Base-by-base conservation (phyloP, 176 grass and related monocot species). In the Lolium multiflorum region DNA sequence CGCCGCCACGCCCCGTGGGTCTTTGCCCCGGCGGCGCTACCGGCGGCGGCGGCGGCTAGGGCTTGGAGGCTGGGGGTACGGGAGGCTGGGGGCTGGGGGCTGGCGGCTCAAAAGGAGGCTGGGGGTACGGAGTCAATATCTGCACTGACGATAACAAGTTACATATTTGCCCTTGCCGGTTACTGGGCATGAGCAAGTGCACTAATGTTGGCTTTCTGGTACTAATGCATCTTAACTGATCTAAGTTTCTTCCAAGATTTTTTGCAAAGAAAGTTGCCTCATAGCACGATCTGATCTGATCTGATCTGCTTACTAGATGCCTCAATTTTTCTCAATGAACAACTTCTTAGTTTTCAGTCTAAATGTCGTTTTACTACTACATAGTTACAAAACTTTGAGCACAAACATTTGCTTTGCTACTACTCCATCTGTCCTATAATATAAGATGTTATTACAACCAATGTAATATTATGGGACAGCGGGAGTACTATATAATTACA, bases 121-220 rank as follows among this genome's bases (percentile, higher is more conserved):
- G n/a, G n/a, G n/a, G 43, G 5, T 58, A 18, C 54, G 4, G 18
- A 52, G 1, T 17, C 21, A 1, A 24, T 72, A 0, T 22, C 20
- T 26, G 12, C 22, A 28, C 46, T 76, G 1, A 5, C 12, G 1
- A 31, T 2, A 17, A 51, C 0, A 3, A 51, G 43, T 44, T 74
- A 6, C 35, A 74, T 0, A 24, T 79, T 74, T 71, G 0, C 35
- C 46, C 22, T 44, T 62, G 13, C 9, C 8, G 0, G 66, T 11
- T 84, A 80, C 17, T 39, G 56, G 65, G 22, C 48, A 47, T 74
- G 14, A 64, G 21, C n/a, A 28, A 80, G 31, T 63, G 65, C 66
- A 76, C 4, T 17, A n/a, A 77, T 66, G 67, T 50, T 69, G 64
- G 4, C n/a, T 10, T 80, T 73, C 21, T 67, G 17, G 15, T 67